These are phyloP conservation scores for Penicillium cosmopolitanum DNA, from an alignment of 495 filamentous ascomycete genomes.

Conservation along the genomic window DNA sequence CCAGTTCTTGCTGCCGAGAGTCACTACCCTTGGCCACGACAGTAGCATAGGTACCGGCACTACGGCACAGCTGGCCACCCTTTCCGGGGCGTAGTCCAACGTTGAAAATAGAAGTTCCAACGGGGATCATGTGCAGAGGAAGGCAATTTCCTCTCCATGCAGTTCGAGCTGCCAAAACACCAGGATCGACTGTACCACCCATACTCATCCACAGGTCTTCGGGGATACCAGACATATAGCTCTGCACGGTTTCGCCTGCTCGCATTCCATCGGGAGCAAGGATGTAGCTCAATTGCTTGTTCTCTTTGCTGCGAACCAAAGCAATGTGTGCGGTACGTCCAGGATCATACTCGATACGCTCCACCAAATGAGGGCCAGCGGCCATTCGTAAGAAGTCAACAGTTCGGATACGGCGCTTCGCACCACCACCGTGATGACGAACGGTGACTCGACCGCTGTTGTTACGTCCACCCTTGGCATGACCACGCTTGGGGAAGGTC, in stretches of 20 bases:
- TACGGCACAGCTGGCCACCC: conserved; percentile 87
- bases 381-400: conserved; percentile 80
- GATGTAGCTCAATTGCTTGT: conserved; percentile 71
- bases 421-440: conserved; percentile 86
- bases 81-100: conserved; percentile 75
- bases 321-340: conserved; percentile 93
- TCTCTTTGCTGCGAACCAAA: conserved; percentile 69
- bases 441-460: conserved; percentile 82
- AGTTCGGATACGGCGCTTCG: conserved; percentile 85
- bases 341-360: conserved; percentile 95
- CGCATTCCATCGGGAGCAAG: conserved; percentile 91
- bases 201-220: conserved; percentile 81
- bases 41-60: conserved; percentile 87
- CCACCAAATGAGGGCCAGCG: conserved; percentile 81
- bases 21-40: conserved; percentile 84
- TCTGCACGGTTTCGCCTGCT: conserved; percentile 87
- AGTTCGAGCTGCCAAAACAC: conserved; percentile 92
- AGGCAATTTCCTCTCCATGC: conserved; percentile 94
- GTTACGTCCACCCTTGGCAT: conserved; percentile 90
- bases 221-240: conserved; percentile 87
- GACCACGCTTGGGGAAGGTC: conserved; percentile 89
- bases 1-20: conserved; percentile 41
- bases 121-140: conserved; percentile 89
- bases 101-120: conserved; percentile 88
- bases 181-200: conserved; percentile 89